Conservation (phyloP, 1,139 yeast species). For the Scheffersomyces segobiensis region DNA sequence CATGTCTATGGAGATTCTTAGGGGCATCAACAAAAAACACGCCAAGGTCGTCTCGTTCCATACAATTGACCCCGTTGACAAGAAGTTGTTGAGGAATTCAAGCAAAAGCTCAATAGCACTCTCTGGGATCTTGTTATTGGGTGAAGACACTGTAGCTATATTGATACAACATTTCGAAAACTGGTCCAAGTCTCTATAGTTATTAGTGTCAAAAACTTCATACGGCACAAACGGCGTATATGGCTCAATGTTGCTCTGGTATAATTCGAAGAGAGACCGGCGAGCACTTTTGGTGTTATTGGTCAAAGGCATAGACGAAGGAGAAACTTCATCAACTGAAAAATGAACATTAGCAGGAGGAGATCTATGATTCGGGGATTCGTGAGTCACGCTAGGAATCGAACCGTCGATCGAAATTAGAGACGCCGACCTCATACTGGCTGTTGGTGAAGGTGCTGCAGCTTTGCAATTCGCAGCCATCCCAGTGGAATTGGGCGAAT, state of each 20-base stretch:
- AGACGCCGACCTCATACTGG: neutral
- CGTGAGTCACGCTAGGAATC: neutral
- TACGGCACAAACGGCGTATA: constrained; percentile 20
- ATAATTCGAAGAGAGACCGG: constrained; percentile 5
- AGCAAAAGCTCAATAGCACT: constrained; percentile 13
- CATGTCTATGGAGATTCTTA: constrained; percentile 12
- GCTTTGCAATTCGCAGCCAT: neutral
- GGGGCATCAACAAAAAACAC: constrained; percentile 20
- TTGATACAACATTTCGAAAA: constrained; percentile 21
- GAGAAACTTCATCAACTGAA: neutral
- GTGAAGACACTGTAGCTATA: constrained; percentile 15
- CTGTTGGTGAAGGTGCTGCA: neutral
- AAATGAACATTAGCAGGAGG: neutral
- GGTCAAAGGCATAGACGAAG: neutral
- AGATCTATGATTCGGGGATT: neutral
- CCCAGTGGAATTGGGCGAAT: neutral
- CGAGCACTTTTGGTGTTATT: neutral
- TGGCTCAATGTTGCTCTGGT: constrained; percentile 16
- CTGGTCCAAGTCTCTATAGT: constrained; percentile 6
- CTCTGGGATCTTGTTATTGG: constrained; percentile 12
- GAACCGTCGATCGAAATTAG: neutral
- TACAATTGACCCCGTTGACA: constrained; percentile 6
- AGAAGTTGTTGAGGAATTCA: constrained; percentile 10
- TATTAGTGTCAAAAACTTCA: constrained; percentile 8
- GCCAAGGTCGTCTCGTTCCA: constrained; percentile 16